Conservation (phyloP, 2,329 filamentous ascomycete genomes). For the Neonectria neomacrospora region DNA sequence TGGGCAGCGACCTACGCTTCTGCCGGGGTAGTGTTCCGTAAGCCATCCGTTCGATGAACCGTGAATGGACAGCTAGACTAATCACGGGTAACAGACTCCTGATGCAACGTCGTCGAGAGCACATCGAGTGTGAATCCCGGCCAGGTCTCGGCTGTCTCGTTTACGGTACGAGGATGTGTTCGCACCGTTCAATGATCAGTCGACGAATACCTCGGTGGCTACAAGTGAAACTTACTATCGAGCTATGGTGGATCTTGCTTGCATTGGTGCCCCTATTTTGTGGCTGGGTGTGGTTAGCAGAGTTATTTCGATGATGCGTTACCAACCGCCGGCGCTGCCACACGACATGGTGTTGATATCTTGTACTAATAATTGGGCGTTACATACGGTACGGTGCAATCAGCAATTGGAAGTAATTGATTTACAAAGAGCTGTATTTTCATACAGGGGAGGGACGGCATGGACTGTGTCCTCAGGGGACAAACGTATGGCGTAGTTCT, state of each 20-base stretch:
- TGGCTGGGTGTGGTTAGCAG: conserved; percentile 52
- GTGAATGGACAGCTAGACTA: background rate
- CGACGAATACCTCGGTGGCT: conserved; percentile 60
- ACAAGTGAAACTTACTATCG: conserved; percentile 56
- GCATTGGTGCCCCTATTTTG: conserved; percentile 54
- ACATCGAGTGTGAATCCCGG: conserved; percentile 69
- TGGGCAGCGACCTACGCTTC: conserved; percentile 69
- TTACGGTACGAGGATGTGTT: conserved; percentile 60
- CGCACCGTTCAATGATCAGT: conserved; percentile 57
- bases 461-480: background rate
- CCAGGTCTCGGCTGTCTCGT: conserved; percentile 67
- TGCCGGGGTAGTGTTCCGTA: conserved; percentile 69
- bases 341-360: background rate
- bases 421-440: conserved; percentile 6
- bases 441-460: background rate
- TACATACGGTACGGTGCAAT: background rate
- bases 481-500: background rate
- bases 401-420: conserved; percentile 5
- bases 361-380: background rate
- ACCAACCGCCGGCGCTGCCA: background rate
- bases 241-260: conserved; percentile 62
- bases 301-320: conserved; percentile 31
- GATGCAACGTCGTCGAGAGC: conserved; percentile 69
- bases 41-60: conserved; percentile 33
- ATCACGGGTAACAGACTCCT: conserved; percentile 55